Conservation (phyloP, 2,329 filamentous ascomycete genomes). For the Fusarium bactridioides region DNA sequence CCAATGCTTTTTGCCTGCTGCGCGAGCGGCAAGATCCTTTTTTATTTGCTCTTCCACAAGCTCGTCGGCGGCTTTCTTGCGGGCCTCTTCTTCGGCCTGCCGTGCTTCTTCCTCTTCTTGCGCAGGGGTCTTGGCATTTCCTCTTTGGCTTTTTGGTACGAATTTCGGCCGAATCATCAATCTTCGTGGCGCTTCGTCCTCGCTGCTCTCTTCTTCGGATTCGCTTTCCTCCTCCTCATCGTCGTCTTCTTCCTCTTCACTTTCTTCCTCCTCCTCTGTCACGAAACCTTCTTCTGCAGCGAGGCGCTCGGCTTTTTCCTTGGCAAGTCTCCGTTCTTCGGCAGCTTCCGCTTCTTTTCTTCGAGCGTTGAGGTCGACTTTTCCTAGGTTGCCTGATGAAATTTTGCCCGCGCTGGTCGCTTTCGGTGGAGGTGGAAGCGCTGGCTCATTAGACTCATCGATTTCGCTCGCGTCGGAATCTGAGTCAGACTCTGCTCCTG, state of each 20-base stretch:
- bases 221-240: conserved; percentile 52
- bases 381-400: conserved; percentile 57
- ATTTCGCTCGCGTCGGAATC: conserved; percentile 60
- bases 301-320: conserved; percentile 58
- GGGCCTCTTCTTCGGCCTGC: conserved; percentile 65
- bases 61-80: conserved; percentile 75
- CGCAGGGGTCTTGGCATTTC: conserved; percentile 42
- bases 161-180: conserved; percentile 71
- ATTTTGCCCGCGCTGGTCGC: conserved; percentile 65
- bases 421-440: conserved; percentile 64
- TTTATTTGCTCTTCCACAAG: conserved; percentile 90
- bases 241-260: conserved; percentile 44
- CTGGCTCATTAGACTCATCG: conserved; percentile 43
- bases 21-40: conserved; percentile 78
- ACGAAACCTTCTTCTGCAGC: conserved; percentile 70
- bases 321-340: conserved; percentile 57
- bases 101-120: conserved; percentile 48
- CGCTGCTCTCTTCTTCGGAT: conserved; percentile 58
- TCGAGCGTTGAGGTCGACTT: conserved; percentile 60
- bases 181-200: conserved; percentile 64
- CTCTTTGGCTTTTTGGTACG: conserved; percentile 66
- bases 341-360: conserved; percentile 56
- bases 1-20: conserved; percentile 84
- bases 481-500: conserved; percentile 62
- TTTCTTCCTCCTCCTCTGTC: conserved; percentile 61